phyloP scores from a whole-genome alignment of 306 rosid species.

The Acacia crassicarpa region DNA sequence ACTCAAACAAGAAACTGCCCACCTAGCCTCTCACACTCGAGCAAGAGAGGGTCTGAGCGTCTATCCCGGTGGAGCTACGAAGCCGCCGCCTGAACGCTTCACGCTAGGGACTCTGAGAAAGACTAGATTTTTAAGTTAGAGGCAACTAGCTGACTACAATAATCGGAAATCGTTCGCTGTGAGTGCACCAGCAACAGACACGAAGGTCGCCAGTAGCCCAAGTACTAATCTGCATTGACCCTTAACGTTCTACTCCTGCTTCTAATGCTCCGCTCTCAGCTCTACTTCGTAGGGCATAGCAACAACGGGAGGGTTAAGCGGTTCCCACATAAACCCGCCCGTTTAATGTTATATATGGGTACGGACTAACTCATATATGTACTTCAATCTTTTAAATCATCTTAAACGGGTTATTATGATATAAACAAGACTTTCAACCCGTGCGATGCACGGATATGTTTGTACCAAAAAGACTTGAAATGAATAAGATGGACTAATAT shows the following conservation, averaged over 20 bases:
- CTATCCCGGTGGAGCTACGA: neutral
- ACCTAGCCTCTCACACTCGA: neutral
- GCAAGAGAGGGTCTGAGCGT: no score
- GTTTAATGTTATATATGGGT: no score
- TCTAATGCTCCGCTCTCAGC: neutral
- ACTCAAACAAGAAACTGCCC: neutral
- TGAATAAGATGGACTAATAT: no score
- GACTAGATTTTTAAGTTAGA: neutral
- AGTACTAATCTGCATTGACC: slow-evolving; percentile 10
- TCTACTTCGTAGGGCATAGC: no score
- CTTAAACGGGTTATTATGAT: no score
- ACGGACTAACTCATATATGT: no score
- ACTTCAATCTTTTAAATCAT: no score
- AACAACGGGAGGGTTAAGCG: no score
- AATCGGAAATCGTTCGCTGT: slow-evolving; percentile 58
- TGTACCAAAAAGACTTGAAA: no score
- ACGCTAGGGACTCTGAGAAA: neutral
- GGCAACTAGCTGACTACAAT: neutral
- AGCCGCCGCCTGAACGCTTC: neutral
- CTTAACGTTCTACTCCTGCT: neutral
- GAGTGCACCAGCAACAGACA: slow-evolving; percentile 45
- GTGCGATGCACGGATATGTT: no score
- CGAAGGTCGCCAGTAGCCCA: slow-evolving; percentile 49
- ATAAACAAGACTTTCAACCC: no score
- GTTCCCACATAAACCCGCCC: no score